Evolutionary conservation across 495 filamentous ascomycete genomes (phyloP).

Genomic region (Talaromyces trachyspermus): DNA sequence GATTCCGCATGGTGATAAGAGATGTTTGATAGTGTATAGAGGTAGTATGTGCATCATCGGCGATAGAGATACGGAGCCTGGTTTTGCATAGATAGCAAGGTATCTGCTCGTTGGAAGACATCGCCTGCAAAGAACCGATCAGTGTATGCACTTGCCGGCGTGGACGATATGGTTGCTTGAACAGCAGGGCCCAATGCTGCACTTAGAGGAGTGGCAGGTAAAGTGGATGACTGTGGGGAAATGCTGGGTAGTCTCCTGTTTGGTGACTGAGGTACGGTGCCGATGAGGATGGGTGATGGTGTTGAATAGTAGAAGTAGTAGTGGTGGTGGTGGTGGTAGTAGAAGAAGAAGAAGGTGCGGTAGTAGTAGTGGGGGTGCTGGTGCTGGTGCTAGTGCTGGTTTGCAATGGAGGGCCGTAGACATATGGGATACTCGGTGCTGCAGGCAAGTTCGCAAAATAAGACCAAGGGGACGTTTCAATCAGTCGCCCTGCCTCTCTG

Average conservation of each 20-base stretch:
- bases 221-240: slow-evolving; percentile 33
- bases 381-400: too few relatives aligned
- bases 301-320: slow-evolving; percentile 20
- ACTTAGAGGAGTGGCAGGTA: slow-evolving; percentile 66
- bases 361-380: too few relatives aligned
- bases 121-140: slow-evolving; percentile 60
- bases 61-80: slow-evolving; percentile 36
- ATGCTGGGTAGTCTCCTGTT: slow-evolving; percentile 14
- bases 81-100: slow-evolving; percentile 53
- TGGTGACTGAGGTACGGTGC: slow-evolving; percentile 4
- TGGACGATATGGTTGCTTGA: slow-evolving; percentile 80
- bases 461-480: slow-evolving; percentile 72
- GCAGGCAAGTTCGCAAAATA: slow-evolving; percentile 38
- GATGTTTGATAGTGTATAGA: background rate
- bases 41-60: slow-evolving; percentile 18
- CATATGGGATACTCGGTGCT: slow-evolving; percentile 15
- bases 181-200: slow-evolving; percentile 83
- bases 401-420: slow-evolving; percentile 37
- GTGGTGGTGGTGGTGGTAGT: slow-evolving; percentile 19
- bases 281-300: too few relatives aligned
- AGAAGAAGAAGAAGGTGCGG: too few relatives aligned
- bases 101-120: slow-evolving; percentile 68
- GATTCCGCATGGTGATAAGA: background rate
- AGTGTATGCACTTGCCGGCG: slow-evolving; percentile 60
- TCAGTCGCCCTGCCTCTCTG: slow-evolving; percentile 65